These are phyloP conservation scores for Candida saitoana DNA, from an alignment of 805 yeast species.

Conservation along the genomic window DNA sequence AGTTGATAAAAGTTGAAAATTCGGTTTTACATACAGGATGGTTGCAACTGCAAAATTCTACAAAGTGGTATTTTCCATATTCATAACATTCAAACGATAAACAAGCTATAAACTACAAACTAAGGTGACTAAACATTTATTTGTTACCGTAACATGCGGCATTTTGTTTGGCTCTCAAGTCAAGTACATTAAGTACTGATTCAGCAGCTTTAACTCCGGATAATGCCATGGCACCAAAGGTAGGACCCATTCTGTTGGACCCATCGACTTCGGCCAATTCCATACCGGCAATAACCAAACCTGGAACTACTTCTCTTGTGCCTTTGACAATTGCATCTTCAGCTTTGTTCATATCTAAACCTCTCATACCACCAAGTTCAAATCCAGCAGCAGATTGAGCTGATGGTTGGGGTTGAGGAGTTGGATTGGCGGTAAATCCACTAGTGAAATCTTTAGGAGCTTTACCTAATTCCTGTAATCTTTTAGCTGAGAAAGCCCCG, in stretches of 20 bases:
- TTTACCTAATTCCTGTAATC: constrained; percentile 37
- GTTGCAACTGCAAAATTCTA: constrained; percentile 1
- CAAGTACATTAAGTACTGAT: constrained; percentile 35
- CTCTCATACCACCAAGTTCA: constrained; percentile 64
- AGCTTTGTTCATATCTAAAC: constrained; percentile 73
- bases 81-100: background rate
- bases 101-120: background rate
- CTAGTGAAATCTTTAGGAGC: constrained; percentile 40
- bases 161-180: constrained; percentile 34
- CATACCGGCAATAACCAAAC: constrained; percentile 71
- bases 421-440: constrained; percentile 26
- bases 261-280: constrained; percentile 76
- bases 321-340: constrained; percentile 72
- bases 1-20: background rate
- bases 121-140: background rate
- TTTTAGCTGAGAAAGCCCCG: constrained; percentile 75
- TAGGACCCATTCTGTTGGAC: constrained; percentile 79
- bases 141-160: constrained; percentile 6
- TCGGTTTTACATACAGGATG: background rate
- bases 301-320: constrained; percentile 63
- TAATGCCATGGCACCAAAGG: constrained; percentile 77
- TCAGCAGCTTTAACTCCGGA: constrained; percentile 80
- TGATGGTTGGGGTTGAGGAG: constrained; percentile 1
- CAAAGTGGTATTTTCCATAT: background rate
- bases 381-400: constrained; percentile 19